Evolutionary conservation across 2,329 filamentous ascomycete genomes (phyloP).

Genomic region (Aspergillus costaricaensis): DNA sequence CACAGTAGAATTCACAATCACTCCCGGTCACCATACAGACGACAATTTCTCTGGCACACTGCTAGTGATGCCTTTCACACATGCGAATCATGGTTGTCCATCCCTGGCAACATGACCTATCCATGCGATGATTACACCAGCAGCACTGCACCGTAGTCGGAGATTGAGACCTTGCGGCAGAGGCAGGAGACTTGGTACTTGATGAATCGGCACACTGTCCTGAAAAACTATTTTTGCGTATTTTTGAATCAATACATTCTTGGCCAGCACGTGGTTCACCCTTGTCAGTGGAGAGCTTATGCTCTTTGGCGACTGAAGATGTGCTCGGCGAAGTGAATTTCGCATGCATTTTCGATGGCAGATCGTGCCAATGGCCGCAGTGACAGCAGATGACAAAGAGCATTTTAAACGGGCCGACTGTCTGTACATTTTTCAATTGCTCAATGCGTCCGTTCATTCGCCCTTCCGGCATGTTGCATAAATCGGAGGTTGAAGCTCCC

Average conservation of each 20-base stretch:
- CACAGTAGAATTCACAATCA: neutral
- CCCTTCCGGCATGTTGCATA: constrained; percentile 1
- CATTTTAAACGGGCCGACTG: constrained; percentile 36
- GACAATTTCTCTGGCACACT: neutral
- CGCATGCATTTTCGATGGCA: constrained; percentile 43
- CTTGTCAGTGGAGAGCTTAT: neutral
- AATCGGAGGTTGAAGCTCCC: neutral
- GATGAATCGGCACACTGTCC: neutral
- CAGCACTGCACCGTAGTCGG: constrained; percentile 61
- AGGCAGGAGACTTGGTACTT: neutral
- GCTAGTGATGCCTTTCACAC: constrained; percentile 56
- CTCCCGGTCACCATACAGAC: neutral
- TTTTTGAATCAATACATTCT: neutral
- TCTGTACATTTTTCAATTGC: constrained; percentile 15
- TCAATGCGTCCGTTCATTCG: constrained; percentile 16
- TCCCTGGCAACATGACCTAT: constrained; percentile 66
- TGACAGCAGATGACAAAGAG: constrained; percentile 48
- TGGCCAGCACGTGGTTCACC: neutral
- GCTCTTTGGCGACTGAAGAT: neutral
- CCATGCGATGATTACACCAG: constrained; percentile 74
- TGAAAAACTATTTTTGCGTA: neutral
- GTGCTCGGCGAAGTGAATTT: constrained; percentile 34
- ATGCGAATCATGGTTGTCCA: constrained; percentile 68
- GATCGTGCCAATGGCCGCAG: constrained; percentile 48
- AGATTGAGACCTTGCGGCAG: neutral